A percentile compares a stretch with the other conserved stretches of the same genome.
phyloP scores from a whole-genome alignment of 2,329 filamentous ascomycete species.

The Dendrostoma leiphaemia region DNA sequence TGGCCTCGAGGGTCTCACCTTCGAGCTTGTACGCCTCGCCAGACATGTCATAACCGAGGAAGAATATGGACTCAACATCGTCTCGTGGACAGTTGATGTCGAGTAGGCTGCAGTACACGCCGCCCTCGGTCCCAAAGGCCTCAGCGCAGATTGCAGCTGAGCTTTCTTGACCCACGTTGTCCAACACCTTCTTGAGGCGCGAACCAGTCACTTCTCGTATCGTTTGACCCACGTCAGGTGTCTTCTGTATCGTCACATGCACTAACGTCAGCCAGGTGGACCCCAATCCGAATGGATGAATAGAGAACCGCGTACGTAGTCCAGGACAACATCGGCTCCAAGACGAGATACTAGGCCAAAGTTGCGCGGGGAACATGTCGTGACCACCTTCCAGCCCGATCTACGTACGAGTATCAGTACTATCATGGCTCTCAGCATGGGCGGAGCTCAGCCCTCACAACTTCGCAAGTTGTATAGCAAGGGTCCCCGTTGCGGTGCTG shows the following conservation, averaged over 20 bases:
- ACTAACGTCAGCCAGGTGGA: not conserved
- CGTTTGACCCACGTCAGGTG: constrained; percentile 32
- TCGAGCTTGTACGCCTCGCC: constrained; percentile 11
- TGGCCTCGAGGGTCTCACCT: not conserved
- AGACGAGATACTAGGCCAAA: constrained; percentile 34
- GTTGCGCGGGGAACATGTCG: constrained; percentile 25
- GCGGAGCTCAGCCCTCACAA: no score
- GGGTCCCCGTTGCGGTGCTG: constrained; percentile 10
- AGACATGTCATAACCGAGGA: constrained; percentile 10
- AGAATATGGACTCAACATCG: constrained; percentile 8
- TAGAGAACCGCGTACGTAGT: constrained; percentile 27
- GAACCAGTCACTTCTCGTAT: constrained; percentile 38
- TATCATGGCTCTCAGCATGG: no score
- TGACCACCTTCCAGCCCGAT: constrained; percentile 15
- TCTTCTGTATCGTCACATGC: constrained; percentile 28
- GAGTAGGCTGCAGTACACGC: constrained; percentile 11
- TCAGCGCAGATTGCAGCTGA: constrained; percentile 7
- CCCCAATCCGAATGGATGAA: not conserved
- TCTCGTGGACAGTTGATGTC: constrained; percentile 4
- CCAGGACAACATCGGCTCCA: constrained; percentile 40
- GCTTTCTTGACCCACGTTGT: not conserved
- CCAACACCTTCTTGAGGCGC: constrained; percentile 27
- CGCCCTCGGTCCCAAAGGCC: not conserved
- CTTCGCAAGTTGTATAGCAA: constrained; percentile 13
- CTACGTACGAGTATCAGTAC: not conserved